Evolutionary conservation across 345 rosid genomes (phyloP).

Genomic region (Euphorbia pulcherrima): DNA sequence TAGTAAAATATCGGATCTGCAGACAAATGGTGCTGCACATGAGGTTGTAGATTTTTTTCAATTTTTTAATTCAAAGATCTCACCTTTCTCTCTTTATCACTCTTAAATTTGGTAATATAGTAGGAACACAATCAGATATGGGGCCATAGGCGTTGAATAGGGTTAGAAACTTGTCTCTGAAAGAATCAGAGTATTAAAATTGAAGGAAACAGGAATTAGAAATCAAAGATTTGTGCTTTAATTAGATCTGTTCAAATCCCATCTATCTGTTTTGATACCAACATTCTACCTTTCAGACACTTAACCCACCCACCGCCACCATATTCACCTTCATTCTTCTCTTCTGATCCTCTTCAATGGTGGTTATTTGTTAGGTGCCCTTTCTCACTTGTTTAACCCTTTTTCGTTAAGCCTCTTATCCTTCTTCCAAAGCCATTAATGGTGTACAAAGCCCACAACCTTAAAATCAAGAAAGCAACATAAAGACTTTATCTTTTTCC

Average conservation of each 20-base stretch:
- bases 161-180: conserved; percentile 26
- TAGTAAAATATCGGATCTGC: background rate
- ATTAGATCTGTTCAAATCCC: background rate
- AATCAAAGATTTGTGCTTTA: conserved; percentile 10
- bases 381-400: conserved; percentile 8
- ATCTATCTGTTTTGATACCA: conserved; percentile 28
- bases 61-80: conserved; percentile 4
- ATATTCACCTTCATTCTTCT: background rate
- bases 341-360: conserved; percentile 22
- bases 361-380: conserved; percentile 25
- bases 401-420: conserved; percentile 3
- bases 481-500: background rate
- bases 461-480: conserved; percentile 9
- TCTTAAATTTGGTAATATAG: conserved; percentile 7
- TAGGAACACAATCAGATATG: conserved; percentile 11
- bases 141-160: conserved; percentile 27
- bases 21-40: background rate
- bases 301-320: conserved; percentile 8
- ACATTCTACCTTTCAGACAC: conserved; percentile 36
- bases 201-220: conserved; percentile 22
- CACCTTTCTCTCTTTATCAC: background rate
- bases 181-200: conserved; percentile 19
- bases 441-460: conserved; percentile 10
- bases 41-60: conserved; percentile 12
- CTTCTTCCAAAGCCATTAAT: no score